Evolutionary conservation across 371 early-diverging fungal species (phyloP).

Genomic region (Mucor irregularis): DNA sequence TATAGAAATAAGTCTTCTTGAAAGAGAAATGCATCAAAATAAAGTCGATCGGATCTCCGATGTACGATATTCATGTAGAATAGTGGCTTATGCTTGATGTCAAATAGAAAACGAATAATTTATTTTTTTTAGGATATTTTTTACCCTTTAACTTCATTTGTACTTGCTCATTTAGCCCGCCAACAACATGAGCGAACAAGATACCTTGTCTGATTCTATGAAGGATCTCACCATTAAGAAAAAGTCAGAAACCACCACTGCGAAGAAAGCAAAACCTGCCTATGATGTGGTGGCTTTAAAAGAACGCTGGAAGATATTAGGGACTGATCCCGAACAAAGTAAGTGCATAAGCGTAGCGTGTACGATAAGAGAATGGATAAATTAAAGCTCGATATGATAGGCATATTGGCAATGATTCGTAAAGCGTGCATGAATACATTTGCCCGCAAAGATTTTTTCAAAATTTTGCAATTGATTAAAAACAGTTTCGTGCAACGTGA

Average conservation of each 20-base stretch:
- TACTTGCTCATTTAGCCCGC: too few relatives aligned
- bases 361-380: neutral
- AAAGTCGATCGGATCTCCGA: neutral
- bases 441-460: slow-evolving; percentile 59
- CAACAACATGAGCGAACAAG: slow-evolving; percentile 2
- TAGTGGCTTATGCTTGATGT: neutral
- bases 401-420: slow-evolving; percentile 67
- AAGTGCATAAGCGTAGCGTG: neutral
- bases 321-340: slow-evolving; percentile 61
- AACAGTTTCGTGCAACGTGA: slow-evolving; percentile 78
- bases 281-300: slow-evolving; percentile 38
- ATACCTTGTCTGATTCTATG: slow-evolving; percentile 5
- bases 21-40: neutral
- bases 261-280: slow-evolving; percentile 4
- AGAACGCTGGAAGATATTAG: slow-evolving; percentile 41
- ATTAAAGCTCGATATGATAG: slow-evolving; percentile 25
- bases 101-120: neutral
- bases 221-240: slow-evolving; percentile 10
- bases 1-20: neutral
- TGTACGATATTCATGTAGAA: neutral
- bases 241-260: neutral
- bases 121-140: too few relatives aligned
- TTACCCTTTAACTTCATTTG: too few relatives aligned
- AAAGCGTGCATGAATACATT: slow-evolving; percentile 65
- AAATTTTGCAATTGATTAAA: slow-evolving; percentile 74